A percentile compares a stretch with the other conserved stretches of the same genome.
Evolutionary conservation across 495 filamentous ascomycete genomes (phyloP).

Genomic region (Eremomyces bilateralis): DNA sequence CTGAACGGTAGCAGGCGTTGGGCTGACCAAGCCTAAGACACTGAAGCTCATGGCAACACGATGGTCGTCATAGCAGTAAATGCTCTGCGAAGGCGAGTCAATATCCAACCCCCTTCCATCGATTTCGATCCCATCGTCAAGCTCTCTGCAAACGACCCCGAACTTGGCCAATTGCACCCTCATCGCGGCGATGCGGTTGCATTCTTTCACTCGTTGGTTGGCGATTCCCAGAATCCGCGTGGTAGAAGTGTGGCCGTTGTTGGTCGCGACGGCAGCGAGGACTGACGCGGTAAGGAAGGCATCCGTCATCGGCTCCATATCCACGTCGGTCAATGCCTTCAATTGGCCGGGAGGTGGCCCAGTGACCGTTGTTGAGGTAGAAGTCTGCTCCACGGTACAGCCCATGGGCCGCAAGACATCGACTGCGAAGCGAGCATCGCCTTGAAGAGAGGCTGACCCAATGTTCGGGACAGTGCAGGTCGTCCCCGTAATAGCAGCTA

Average conservation of each 20-base stretch:
- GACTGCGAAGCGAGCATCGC: constrained; percentile 85
- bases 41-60: constrained; percentile 97
- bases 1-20: constrained; percentile 51
- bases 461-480: constrained; percentile 94
- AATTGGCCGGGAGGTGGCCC: constrained; percentile 58
- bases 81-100: constrained; percentile 27
- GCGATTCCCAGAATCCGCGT: constrained; percentile 86
- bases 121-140: constrained; percentile 66
- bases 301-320: constrained; percentile 99
- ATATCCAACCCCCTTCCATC: constrained; percentile 17
- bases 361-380: constrained; percentile 74
- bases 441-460: constrained; percentile 74
- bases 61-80: constrained; percentile 96
- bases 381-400: constrained; percentile 68
- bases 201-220: constrained; percentile 98
- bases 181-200: constrained; percentile 93
- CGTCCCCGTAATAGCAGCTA: constrained; percentile 86
- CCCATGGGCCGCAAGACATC: constrained; percentile 89
- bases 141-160: constrained; percentile 65
- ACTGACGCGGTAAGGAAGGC: constrained; percentile 91
- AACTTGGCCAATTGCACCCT: constrained; percentile 92
- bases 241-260: constrained; percentile 28
- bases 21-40: constrained; percentile 60
- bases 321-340: constrained; percentile 49
- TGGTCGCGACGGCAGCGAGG: constrained; percentile 70